phyloP scores from a whole-genome alignment of 495 filamentous ascomycete species.

The Podospora appendiculata region DNA sequence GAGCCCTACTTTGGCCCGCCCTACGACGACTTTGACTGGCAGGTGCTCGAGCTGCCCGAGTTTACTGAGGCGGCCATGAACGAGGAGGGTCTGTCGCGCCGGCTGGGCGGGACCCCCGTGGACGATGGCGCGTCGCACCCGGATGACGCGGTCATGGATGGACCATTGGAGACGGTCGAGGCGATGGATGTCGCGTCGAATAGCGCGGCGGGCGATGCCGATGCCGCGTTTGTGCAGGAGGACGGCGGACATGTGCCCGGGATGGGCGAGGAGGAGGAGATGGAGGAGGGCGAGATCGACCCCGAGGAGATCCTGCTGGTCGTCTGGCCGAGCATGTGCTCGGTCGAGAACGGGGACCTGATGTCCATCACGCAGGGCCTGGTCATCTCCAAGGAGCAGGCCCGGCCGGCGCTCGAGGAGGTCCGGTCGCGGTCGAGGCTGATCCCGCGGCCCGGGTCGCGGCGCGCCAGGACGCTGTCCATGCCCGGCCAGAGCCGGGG shows the following conservation, averaged over 20 bases:
- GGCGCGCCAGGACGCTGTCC: constrained; percentile 22
- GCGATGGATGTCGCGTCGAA: background rate
- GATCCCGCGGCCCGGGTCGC: constrained; percentile 15
- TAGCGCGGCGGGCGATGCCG: constrained; percentile 1
- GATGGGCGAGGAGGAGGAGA: constrained; percentile 3
- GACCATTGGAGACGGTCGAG: constrained; percentile 16
- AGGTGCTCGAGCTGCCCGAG: constrained; percentile 28
- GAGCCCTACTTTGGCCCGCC: constrained; percentile 32
- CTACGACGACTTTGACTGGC: constrained; percentile 34
- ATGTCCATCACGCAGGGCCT: constrained; percentile 28
- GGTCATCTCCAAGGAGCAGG: constrained; percentile 31
- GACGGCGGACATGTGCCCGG: background rate
- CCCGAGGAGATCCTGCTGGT: constrained; percentile 29
- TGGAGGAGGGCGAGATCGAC: constrained; percentile 21
- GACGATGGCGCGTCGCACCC: constrained; percentile 1
- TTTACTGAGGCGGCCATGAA: constrained; percentile 15
- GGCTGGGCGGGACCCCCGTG: background rate
- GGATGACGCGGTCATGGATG: constrained; percentile 1
- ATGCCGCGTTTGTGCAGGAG: background rate
- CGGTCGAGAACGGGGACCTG: constrained; percentile 26
- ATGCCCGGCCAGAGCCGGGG: constrained; percentile 18
- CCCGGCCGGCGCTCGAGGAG: constrained; percentile 25
- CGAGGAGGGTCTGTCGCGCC: background rate
- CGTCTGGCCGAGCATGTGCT: constrained; percentile 31
- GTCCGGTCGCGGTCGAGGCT: constrained; percentile 11